Base-by-base conservation (phyloP, 2,329 filamentous ascomycete species). In the Mollisiaceae sp. region DNA sequence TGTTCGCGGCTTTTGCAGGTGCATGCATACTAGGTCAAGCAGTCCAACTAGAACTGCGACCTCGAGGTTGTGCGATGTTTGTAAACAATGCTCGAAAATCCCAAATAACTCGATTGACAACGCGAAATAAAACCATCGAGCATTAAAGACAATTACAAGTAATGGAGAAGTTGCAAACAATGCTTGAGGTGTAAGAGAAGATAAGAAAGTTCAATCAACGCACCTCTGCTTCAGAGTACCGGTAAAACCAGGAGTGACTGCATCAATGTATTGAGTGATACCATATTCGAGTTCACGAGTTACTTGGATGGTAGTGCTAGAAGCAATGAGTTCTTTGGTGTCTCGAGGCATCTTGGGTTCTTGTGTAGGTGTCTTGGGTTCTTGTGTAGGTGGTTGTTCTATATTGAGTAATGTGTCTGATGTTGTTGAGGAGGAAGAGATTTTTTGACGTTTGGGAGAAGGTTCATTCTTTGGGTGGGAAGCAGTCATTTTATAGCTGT, bases 161-260 rank as follows among this genome's bases (percentile, higher is more conserved):
- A 1, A 50, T 50, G 32, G 59, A 27, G 18, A 36, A 18, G 9
- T 52, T 22, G 22, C 47, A 32, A 32, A 32, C 8, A 35, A 27
- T 54, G 50, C 22, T 18, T 2, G 57, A 43, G 56, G 24, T 18
- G 41, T n/a, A 38, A 27, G 22, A 24, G 20, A 50, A 41, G 27
- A 54, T 27, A 38, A 62, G 67, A 55, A 56, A 22, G 43, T 15
- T 36, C 4, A n/a, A 41, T n/a, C 27, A 41, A 71, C 71, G 58
- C 75, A 86, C 85, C 87, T 84, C 75, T 90, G 88, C 81, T 92
- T 92, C 73, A 92, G 73, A 15, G 89, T 80, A 20, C 89, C 90
- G 15, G 79, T 77, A 70, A 91, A 91, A 0, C 87, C 86, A 63
- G 81, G 77, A 38, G 83, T 81, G n/a, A 83, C 77, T 1, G 82